phyloP scores from a whole-genome alignment of 371 early-diverging fungal genomes.

The Coemansia sp. region DNA sequence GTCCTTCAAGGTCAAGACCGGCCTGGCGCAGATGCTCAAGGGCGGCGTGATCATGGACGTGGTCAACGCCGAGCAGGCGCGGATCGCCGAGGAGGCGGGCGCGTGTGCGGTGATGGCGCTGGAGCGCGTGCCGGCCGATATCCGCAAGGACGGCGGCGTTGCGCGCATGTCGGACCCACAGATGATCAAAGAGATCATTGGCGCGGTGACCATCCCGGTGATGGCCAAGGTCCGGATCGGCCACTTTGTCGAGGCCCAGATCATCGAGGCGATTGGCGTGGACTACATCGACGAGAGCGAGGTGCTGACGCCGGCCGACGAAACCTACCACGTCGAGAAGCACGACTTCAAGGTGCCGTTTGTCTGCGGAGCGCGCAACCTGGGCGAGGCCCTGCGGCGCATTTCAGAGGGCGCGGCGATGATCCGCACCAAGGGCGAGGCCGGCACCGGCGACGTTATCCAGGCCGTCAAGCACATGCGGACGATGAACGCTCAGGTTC shows the following conservation, averaged over 20 bases:
- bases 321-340: conserved; percentile 86
- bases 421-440: conserved; percentile 97
- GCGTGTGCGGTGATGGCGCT: conserved; percentile 98
- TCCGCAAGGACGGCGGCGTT: conserved; percentile 96
- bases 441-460: conserved; percentile 95
- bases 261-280: conserved; percentile 85
- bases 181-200: conserved; percentile 95
- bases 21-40: conserved; percentile 97
- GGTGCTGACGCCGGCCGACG: conserved; percentile 95
- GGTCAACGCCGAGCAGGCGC: conserved; percentile 93
- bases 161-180: conserved; percentile 98
- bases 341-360: conserved; percentile 87
- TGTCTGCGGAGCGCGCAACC: conserved; percentile 94
- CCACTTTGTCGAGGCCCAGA: conserved; percentile 97
- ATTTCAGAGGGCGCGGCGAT: conserved; percentile 97
- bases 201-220: conserved; percentile 95
- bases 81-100: conserved; percentile 97
- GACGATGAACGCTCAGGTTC: conserved; percentile 81
- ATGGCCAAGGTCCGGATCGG: conserved; percentile 99
- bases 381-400: conserved; percentile 95
- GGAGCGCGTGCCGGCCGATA: conserved; percentile 98
- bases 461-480: conserved; percentile 95
- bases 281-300: conserved; percentile 98
- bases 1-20: conserved; percentile 79
- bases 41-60: conserved; percentile 99